Evolutionary conservation across 2,329 filamentous ascomycete genomes (phyloP), one percentile per base, ranked within the genome.

Genomic region (Xylariaceae sp.): DNA sequence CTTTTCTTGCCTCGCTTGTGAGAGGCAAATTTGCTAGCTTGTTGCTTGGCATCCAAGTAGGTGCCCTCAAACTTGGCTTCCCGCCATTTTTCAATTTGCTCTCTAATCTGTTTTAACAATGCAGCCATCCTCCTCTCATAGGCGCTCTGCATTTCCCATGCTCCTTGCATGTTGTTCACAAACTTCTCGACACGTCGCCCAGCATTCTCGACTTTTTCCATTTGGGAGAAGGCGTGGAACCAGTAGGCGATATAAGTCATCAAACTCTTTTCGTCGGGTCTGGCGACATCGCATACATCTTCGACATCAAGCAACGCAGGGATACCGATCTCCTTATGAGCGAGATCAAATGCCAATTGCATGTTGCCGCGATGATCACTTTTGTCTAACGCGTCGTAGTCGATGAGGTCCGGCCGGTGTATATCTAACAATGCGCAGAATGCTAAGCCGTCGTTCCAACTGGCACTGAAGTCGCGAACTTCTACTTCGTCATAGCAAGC

Each of bases 191-290:
- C 94, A 63, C 94, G 84, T 58, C 94, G 84, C 4, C 94, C 94
- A 3, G 94, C 94, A 69, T 99, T 99, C 73, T 99, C 94, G 6
- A 99, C 94, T 70, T 92, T 88, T 74, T 99, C 94, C 86, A 99
- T 95, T 68, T 97, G 92, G 32, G 92, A 97, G 71, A 99, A 99
- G 64, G 94, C 94, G 70, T 99, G 94, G 80, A 99, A 99, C 94
- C 94, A 99, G 77, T 99, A 99, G 61, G 94, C 94, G 65, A 99
- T 99, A 72, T 99, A 99, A 0, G 94, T 99, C 94, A 99, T 99
- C 69, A 99, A 80, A 70, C 89, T 95, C 65, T 90, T 86, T 73
- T 99, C 94, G 70, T 99, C 94, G 29, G 94, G 94, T 74, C 94
- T 95, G 29, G 91, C 82, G 31, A 99, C 92, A 70, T 99, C 94